Percentiles rank a stretch among this genome's conserved stretches.
phyloP scores from a whole-genome alignment of 2,329 filamentous ascomycete species.

The Lecanosticta acicola region DNA sequence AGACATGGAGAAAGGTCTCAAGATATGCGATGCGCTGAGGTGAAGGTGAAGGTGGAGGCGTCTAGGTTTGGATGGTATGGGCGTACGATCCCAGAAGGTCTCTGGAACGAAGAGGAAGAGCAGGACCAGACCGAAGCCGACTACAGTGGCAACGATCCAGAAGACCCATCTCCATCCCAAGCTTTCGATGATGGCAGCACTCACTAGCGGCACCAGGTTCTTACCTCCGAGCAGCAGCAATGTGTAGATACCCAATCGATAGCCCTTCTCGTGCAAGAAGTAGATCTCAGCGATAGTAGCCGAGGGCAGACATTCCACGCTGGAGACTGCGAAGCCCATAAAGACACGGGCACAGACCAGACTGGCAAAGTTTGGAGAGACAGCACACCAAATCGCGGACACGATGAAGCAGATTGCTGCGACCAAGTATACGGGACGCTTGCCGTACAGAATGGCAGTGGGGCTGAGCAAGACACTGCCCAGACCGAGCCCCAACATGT shows the following conservation, averaged over 20 bases:
- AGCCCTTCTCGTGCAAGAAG: constrained; percentile 89
- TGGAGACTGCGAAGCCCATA: constrained; percentile 80
- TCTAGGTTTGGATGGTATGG: constrained; percentile 43
- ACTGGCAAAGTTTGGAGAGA: constrained; percentile 74
- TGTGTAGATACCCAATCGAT: constrained; percentile 88
- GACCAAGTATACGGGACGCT: constrained; percentile 80
- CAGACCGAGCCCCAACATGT: constrained; percentile 87
- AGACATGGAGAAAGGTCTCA: constrained; percentile 7
- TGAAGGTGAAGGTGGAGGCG: constrained; percentile 3
- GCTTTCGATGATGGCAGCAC: constrained; percentile 73
- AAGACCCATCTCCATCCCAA: constrained; percentile 62
- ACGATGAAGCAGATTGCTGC: constrained; percentile 71
- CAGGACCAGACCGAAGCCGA: constrained; percentile 62
- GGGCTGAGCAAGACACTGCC: constrained; percentile 81
- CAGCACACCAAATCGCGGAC: constrained; percentile 76
- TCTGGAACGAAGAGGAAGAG: constrained; percentile 91
- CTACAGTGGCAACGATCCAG: constrained; percentile 73
- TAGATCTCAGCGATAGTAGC: constrained; percentile 95
- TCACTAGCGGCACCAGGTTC: constrained; percentile 81
- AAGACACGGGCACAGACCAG: constrained; percentile 77
- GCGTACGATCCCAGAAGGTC: constrained; percentile 89
- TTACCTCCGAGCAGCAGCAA: constrained; percentile 75
- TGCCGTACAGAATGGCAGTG: constrained; percentile 85
- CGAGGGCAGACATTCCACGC: constrained; percentile 86
- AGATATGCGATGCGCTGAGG: constrained; percentile 21